Evolutionary conservation across 768 basidiomycete species (phyloP).

Genomic region (Rhodosporidiobolus odoratus): DNA sequence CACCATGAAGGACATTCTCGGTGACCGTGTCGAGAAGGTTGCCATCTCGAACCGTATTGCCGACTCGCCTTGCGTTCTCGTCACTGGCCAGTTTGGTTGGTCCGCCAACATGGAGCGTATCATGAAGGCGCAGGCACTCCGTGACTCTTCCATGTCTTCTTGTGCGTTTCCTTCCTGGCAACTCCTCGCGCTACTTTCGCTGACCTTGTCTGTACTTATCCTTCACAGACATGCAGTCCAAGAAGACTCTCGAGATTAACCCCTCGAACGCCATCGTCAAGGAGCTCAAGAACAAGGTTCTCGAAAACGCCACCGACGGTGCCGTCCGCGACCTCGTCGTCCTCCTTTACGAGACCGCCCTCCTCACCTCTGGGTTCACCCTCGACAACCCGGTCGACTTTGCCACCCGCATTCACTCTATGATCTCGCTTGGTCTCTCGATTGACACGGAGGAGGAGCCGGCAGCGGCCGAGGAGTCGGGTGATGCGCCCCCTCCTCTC

Average conservation of each 20-base stretch:
- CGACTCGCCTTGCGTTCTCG: conserved; percentile 60
- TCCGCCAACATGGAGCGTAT: conserved; percentile 97
- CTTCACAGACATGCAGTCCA: conserved; percentile 69
- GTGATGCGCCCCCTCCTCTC: conserved; percentile 46
- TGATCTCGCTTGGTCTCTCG: conserved; percentile 77
- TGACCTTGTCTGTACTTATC: neutral
- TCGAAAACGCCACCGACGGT: conserved; percentile 75
- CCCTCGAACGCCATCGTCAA: conserved; percentile 85
- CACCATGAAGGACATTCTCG: conserved; percentile 94
- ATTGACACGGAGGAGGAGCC: conserved; percentile 79
- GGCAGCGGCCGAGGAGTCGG: conserved; percentile 50
- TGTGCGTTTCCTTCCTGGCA: conserved; percentile 44
- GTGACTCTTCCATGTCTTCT: conserved; percentile 94
- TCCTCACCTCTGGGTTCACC: conserved; percentile 90
- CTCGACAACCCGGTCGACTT: conserved; percentile 93
- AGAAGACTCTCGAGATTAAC: conserved; percentile 94
- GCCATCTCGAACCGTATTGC: conserved; percentile 96
- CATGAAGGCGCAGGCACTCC: conserved; percentile 98
- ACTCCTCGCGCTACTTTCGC: neutral
- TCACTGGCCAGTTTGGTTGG: conserved; percentile 97
- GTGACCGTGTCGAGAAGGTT: conserved; percentile 99
- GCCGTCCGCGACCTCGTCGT: conserved; percentile 80
- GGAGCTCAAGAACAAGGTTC: conserved; percentile 90
- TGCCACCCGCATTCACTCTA: conserved; percentile 91
- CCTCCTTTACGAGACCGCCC: conserved; percentile 92